Base-by-base conservation (phyloP, 2,329 filamentous ascomycete genomes). In the Magnaporthales sp. region DNA sequence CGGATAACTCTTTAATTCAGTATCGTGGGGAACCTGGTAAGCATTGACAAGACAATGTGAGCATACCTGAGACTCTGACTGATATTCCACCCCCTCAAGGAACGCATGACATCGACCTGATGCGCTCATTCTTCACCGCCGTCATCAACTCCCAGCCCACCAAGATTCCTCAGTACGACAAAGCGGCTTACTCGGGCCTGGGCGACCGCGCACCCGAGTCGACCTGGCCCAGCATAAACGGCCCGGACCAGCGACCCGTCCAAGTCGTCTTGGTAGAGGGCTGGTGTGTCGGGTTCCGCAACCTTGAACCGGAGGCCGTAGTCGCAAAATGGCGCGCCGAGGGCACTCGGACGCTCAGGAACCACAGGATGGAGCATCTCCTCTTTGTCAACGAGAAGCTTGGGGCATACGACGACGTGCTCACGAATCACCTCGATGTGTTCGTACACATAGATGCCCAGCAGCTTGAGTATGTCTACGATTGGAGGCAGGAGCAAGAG, bases 271-370 rank as follows among this genome's bases (percentile, higher is more conserved):
- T 97, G 65, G 88, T 97, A 69, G 93, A 97, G 76, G 93, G 93
- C 22, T 97, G 93, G 93, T 95, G 90, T 75, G 87, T 96, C 13
- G 93, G 92, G 2, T 97, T 97, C 78, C 86, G 88, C 6, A 77
- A 89, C 0, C 76, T 93, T 13, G 72, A 79, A 31, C 76, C 82
- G 0, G 74, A 78, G n/a, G 80, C 78, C 5, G 75, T 86, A 4
- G 81, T 82, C 30, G 75, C 87, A 3, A 82, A 82, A 71, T 79
- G 81, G 73, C 84, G 82, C 75, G 77, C 80, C 65, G 58, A 67
- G 0, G 31, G 62, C 8, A 19, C 78, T 77, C 85, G 75, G 74
- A 86, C 75, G 38, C 81, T 83, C 61, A 78, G 75, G 71, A 76
- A 69, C 67, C 82, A 87, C 73, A 73, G 73, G 15, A 78, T 85